Conservation (phyloP, 352 stramenopile species). For the Phytophthora foliorum region DNA sequence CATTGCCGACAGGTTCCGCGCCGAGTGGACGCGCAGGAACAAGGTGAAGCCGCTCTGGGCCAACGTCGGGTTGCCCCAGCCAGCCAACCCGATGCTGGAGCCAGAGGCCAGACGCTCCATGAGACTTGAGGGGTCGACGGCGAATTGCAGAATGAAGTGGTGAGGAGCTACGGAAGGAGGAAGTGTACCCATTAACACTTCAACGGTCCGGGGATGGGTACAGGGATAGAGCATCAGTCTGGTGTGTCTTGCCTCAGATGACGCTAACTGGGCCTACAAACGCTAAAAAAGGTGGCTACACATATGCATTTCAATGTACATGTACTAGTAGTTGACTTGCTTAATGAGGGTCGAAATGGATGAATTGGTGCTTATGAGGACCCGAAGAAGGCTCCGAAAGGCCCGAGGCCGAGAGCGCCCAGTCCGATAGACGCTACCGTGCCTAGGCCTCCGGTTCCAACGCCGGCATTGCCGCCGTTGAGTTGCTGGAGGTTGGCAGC, state of each 20-base stretch:
- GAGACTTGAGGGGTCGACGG: neutral
- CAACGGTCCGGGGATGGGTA: neutral
- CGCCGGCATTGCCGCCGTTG: slow-evolving; percentile 13
- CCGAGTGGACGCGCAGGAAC: slow-evolving; percentile 74
- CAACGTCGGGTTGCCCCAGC: slow-evolving; percentile 35
- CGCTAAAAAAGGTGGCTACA: neutral
- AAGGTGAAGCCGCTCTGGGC: slow-evolving; percentile 50
- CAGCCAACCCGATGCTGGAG: slow-evolving; percentile 28
- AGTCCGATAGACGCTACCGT: slow-evolving; percentile 19
- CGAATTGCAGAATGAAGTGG: slow-evolving; percentile 31
- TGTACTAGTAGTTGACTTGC: too few relatives aligned
- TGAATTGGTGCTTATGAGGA: neutral
- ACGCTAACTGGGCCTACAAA: neutral
- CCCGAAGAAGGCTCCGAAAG: slow-evolving; percentile 13
- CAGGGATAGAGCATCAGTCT: neutral
- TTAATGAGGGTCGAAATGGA: neutral
- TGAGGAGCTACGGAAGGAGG: neutral
- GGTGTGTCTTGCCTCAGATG: neutral
- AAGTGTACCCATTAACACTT: slow-evolving; percentile 37
- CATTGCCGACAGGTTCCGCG: slow-evolving; percentile 52
- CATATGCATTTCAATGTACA: slow-evolving; percentile 8
- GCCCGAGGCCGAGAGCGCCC: slow-evolving; percentile 21
- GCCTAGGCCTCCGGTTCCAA: slow-evolving; percentile 15
- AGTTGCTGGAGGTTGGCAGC: slow-evolving; percentile 28
- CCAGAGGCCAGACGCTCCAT: slow-evolving; percentile 31